phyloP scores from a whole-genome alignment of 768 basidiomycete species.

The Grammothele lineata region DNA sequence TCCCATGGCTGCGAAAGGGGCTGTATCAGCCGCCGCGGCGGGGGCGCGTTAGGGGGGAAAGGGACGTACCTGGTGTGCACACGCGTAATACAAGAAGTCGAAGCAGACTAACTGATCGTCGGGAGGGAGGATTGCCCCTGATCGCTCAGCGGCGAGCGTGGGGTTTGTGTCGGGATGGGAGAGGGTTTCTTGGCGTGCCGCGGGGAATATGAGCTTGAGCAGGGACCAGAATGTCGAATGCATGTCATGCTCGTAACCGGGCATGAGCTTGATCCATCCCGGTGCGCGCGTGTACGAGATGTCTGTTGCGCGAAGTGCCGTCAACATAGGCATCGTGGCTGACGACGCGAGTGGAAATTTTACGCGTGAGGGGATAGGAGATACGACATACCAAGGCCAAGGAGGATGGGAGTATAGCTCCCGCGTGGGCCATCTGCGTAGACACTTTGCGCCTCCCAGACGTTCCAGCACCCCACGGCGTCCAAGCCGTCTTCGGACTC shows the following conservation, averaged over 20 bases:
- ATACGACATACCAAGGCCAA: conserved; percentile 27
- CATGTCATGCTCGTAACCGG: conserved; percentile 29
- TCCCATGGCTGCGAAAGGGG: conserved; percentile 23
- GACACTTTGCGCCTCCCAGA: conserved; percentile 33
- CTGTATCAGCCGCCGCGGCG: neutral
- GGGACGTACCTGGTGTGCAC: conserved; percentile 23
- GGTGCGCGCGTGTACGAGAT: conserved; percentile 35
- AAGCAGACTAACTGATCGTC: conserved; percentile 37
- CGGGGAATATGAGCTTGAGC: conserved; percentile 29
- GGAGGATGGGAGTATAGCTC: conserved; percentile 21
- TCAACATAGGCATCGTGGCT: too few species aligned
- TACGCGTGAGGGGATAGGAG: neutral
- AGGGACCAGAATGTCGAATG: conserved; percentile 30
- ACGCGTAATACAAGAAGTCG: conserved; percentile 37
- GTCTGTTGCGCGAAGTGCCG: too few species aligned
- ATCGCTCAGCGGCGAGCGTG: conserved; percentile 23
- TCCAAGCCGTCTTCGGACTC: conserved; percentile 24
- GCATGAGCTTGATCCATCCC: conserved; percentile 27
- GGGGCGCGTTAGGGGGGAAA: too few species aligned
- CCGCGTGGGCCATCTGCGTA: conserved; percentile 23
- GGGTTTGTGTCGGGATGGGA: conserved; percentile 7
- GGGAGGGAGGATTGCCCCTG: conserved; percentile 23
- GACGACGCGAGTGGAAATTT: neutral
- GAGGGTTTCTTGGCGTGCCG: conserved; percentile 24
- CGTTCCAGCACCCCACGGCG: conserved; percentile 39